Base-by-base conservation (phyloP, 2,329 filamentous ascomycete species). In the Leptodontidium sp. region DNA sequence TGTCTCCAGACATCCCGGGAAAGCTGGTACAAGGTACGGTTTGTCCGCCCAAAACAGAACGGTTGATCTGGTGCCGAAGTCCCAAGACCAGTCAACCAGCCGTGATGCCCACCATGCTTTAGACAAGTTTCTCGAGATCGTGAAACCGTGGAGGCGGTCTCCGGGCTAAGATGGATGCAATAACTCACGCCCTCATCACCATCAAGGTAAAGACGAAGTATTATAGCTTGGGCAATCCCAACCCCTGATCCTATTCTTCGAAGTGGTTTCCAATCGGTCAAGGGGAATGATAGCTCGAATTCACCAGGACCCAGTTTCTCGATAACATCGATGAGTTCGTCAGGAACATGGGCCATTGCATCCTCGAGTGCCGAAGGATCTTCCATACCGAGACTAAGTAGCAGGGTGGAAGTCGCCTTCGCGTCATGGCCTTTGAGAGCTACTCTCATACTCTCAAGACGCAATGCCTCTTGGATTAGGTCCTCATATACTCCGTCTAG, bases 231-330 rank as follows among this genome's bases (percentile, higher is more conserved):
- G 12, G 61, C 47, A 17, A 43, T 38, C 1, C 66, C 62, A 58
- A 70, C 14, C 4, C 68, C 68, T 9, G 61, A 53, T 6, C 53
- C 65, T 6, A 32, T 57, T 35, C 63, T 58, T 57, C 66, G 68
- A 12, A 68, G 47, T 61, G 40, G 57, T 9, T 63, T 70, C 15
- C 68, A 49, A 40, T 68, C 57, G 1, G 45, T 57, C 4, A 70
- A 50, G 9, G 68, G 66, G 52, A 70, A 70, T 17, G 64, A 40
- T 8, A 70, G 61, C 29, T 70, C 68, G 45, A 70, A 43, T 43
- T 64, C 59, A 11, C 38, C 17, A 26, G 62, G 62, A 14, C 62
- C 68, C 2, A 68, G 24, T 55, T 52, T 68, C 26, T 70, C 68
- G 7, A 70, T 53, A 21, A 66, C 66, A 53, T 55, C 66, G 21